Evolutionary conservation across 805 yeast genomes (phyloP).

Genomic region (Kluyveromyces siamensis): DNA sequence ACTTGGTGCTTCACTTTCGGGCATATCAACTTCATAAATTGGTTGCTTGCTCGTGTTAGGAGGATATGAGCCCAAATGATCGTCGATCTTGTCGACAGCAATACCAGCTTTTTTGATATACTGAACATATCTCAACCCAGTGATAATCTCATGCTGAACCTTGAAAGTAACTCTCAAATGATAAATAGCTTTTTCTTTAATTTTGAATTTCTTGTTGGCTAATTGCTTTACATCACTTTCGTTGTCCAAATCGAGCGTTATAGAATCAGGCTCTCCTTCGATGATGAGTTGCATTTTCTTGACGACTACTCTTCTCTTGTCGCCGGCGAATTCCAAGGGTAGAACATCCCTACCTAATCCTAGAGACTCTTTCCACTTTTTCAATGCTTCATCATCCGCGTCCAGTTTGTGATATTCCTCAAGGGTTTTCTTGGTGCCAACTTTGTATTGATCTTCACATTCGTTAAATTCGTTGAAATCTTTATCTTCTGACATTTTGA

Average conservation of each 20-base stretch:
- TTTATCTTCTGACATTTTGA: conserved; percentile 29
- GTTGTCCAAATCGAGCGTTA: conserved; percentile 60
- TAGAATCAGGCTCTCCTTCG: conserved; percentile 56
- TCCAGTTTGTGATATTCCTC: conserved; percentile 77
- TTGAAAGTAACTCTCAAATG: conserved; percentile 66
- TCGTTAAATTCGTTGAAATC: conserved; percentile 24
- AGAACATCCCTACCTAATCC: conserved; percentile 59
- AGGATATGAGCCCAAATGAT: conserved; percentile 84
- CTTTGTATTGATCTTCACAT: conserved; percentile 23
- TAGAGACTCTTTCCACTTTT: conserved; percentile 84
- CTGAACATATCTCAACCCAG: conserved; percentile 83
- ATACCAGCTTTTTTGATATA: conserved; percentile 81
- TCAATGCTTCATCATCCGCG: conserved; percentile 82
- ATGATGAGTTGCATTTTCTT: conserved; percentile 64
- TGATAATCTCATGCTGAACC: conserved; percentile 83
- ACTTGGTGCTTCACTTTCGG: conserved; percentile 81
- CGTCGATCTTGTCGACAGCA: conserved; percentile 76
- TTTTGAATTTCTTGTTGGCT: conserved; percentile 57
- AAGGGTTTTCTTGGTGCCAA: conserved; percentile 58
- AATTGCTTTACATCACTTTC: conserved; percentile 46
- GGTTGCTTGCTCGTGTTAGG: conserved; percentile 81
- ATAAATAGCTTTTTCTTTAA: conserved; percentile 72
- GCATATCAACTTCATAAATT: conserved; percentile 51
- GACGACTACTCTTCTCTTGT: conserved; percentile 69
- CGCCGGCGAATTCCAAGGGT: conserved; percentile 58